phyloP scores from a whole-genome alignment of 768 basidiomycete species.

The Coprinopsis marcescibilis region DNA sequence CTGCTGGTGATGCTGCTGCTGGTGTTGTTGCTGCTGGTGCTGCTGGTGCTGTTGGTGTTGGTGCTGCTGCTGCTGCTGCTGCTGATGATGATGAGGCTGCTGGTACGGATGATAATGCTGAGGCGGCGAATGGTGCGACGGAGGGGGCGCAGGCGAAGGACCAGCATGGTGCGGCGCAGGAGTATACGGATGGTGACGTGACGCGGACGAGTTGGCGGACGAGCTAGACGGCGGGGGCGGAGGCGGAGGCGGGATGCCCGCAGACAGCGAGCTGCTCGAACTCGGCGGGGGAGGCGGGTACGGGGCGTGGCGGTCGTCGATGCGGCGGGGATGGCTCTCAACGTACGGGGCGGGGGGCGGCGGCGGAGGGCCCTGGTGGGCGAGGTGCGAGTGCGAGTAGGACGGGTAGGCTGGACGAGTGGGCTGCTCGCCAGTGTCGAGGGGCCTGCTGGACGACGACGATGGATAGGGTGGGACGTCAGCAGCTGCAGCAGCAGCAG shows the following conservation, averaged over 20 bases:
- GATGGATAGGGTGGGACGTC: conserved; percentile 3
- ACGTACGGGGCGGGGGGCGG: background rate
- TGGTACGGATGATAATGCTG: background rate
- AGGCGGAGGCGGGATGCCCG: conserved; percentile 6
- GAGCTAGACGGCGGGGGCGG: background rate
- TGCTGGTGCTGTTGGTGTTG: background rate
- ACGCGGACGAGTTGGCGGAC: conserved; percentile 2
- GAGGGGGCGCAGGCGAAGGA: background rate
- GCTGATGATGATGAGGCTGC: background rate
- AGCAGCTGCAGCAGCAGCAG: conserved; percentile 1
- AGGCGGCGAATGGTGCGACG: conserved; percentile 2
- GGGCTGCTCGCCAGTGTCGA: conserved; percentile 4
- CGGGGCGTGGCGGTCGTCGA: conserved; percentile 4
- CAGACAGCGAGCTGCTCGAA: conserved; percentile 9
- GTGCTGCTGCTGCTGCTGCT: background rate
- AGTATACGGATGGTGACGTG: conserved; percentile 8
- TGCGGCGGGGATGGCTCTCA: conserved; percentile 4
- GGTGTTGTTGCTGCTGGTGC: background rate
- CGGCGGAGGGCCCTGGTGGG: background rate
- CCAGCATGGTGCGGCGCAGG: conserved; percentile 1
- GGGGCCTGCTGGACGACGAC: background rate
- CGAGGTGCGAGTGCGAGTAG: conserved; percentile 1
- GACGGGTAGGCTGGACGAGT: background rate
- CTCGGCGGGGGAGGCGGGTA: conserved; percentile 5
- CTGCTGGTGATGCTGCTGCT: background rate